Evolutionary conservation across 2,329 filamentous ascomycete genomes (phyloP).

Genomic region (Beauveria pseudobassiana): DNA sequence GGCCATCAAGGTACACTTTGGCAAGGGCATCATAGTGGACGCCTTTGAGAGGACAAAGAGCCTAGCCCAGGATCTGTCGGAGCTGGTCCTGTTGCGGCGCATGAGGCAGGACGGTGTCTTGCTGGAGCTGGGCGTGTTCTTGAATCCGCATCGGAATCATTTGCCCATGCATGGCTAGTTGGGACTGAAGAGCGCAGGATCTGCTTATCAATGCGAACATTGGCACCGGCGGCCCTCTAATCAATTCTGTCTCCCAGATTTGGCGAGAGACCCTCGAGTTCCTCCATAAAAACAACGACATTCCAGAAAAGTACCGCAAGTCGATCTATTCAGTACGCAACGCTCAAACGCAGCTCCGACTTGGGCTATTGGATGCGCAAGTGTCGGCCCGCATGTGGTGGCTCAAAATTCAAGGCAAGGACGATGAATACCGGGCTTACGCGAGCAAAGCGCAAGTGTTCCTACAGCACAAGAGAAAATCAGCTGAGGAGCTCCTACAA

Average conservation of each 20-base stretch:
- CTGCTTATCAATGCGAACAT: not conserved
- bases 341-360: conserved; percentile 32
- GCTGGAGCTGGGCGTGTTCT: conserved; percentile 27
- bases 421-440: conserved; percentile 39
- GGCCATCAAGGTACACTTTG: conserved; percentile 54
- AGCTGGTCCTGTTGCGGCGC: conserved; percentile 31
- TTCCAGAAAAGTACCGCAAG: conserved; percentile 12
- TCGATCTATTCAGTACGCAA: conserved; percentile 10
- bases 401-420: conserved; percentile 45
- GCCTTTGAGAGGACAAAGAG: conserved; percentile 37
- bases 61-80: conserved; percentile 34
- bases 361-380: conserved; percentile 45
- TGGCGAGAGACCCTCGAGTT: not conserved
- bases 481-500: conserved; percentile 23
- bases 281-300: not conserved
- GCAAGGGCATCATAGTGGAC: conserved; percentile 37
- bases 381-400: conserved; percentile 50
- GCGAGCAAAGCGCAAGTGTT: conserved; percentile 38
- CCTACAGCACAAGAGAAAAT: conserved; percentile 29
- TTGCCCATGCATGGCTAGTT: conserved; percentile 12
- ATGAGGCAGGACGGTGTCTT: conserved; percentile 30
- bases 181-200: not conserved
- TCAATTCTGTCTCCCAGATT: not conserved
- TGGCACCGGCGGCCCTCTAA: not conserved
- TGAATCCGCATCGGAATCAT: conserved; percentile 22